Evolutionary conservation across 371 early-diverging fungal species (phyloP), one percentile per base, ranked within the genome.

Genomic region (Lichtheimia ramosa): DNA sequence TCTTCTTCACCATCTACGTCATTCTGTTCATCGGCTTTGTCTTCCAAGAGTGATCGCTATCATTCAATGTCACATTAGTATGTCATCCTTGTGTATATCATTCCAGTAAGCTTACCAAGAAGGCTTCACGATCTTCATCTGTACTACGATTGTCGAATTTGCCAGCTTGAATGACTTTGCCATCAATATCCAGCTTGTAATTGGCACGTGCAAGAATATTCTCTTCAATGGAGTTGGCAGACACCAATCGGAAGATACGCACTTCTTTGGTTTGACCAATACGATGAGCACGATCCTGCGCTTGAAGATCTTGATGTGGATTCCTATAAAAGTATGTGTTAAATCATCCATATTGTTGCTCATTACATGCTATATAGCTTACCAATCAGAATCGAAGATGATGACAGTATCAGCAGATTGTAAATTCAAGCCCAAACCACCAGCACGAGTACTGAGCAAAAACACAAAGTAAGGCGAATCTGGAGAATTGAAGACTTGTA

Each of bases 211-310:
- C 96, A 58, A 99, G 63, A 59, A 99, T 98, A 51, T 83, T 90
- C 74, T 99, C 99, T 80, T 99, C 99, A 40, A 99, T 87, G 0
- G 99, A 94, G 49, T 93, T 90, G 24, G 89, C 87, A 1, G 96
- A 94, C 43, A 99, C 93, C 51, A 99, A 72, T 39, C 99, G 88
- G 74, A 98, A 91, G 54, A 99, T 96, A 48, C 95, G 89, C 24
- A 99, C 99, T 79, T 99, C 98, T 66, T 97, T 97, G 15, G 92
- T 99, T 78, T 99, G 99, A 16, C 99, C 99, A 65, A 99, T 99
- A 76, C 99, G 92, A 79, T 99, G 99, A 0, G 99, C 99, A 74
- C 99, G 95, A 77, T 99, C 99, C 77, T 98, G 99, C 4, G 99
- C 99, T 82, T 99, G 99, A 40, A 98, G 82, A 82, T 99, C 99